These are phyloP conservation scores for Cryptosporidium parvum DNA, from an alignment of 169 alveolate species.

Conservation along the genomic window DNA sequence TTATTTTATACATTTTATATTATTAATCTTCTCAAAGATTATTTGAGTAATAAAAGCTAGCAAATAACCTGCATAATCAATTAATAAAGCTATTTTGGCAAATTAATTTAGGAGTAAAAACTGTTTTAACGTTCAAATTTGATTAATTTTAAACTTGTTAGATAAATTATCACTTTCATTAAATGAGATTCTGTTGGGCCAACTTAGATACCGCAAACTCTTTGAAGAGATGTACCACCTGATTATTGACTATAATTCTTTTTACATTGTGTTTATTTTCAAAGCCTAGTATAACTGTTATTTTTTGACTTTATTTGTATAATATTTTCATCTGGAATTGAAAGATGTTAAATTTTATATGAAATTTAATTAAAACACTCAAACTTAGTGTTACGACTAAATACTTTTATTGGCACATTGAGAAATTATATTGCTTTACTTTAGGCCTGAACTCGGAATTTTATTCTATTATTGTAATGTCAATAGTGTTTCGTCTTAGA, in stretches of 20 bases:
- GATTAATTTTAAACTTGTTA: not conserved
- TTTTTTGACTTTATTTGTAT: too few species aligned
- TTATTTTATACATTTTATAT: not conserved
- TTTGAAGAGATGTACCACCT: not conserved
- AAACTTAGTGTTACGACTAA: too few species aligned
- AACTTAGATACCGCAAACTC: not conserved
- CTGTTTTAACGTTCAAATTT: not conserved
- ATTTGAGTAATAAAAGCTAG: not conserved
- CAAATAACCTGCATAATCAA: not conserved
- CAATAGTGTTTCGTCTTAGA: not conserved
- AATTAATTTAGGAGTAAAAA: not conserved
- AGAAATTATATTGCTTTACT: too few species aligned
- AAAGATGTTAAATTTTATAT: not conserved
- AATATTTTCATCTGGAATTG: too few species aligned
- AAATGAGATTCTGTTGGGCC: not conserved
- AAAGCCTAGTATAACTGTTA: not conserved
- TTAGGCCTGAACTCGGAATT: too few species aligned
- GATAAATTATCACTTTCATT: too few species aligned
- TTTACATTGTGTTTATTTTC: too few species aligned
- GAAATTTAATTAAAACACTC: too few species aligned
- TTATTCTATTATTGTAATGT: slow-evolving; percentile 14
- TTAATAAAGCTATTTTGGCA: not conserved
- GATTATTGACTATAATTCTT: not conserved
- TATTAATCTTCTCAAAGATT: not conserved
- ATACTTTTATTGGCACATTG: too few species aligned